phyloP scores from a whole-genome alignment of 1,284 basidiomycete species.

The Trametes polyzona region DNA sequence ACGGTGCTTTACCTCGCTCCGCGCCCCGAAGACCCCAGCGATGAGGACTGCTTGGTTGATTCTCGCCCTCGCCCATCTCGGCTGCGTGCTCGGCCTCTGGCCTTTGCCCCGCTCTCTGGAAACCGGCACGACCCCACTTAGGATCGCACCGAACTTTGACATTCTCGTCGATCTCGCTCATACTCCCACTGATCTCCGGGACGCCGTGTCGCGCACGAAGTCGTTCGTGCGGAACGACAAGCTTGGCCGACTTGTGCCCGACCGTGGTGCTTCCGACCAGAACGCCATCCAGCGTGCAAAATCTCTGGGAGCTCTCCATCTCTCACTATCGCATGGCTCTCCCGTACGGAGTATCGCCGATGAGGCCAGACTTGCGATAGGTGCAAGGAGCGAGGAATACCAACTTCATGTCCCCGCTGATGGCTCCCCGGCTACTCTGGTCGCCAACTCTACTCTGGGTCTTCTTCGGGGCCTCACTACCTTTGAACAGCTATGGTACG shows the following conservation, averaged over 20 bases:
- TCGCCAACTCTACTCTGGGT: constrained; percentile 75
- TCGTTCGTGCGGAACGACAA: constrained; percentile 44
- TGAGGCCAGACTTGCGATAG: constrained; percentile 57
- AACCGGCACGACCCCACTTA: constrained; percentile 53
- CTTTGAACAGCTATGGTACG: constrained; percentile 79
- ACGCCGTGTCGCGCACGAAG: constrained; percentile 47
- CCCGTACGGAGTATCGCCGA: constrained; percentile 45
- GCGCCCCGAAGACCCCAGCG: background rate
- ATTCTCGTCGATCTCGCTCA: constrained; percentile 40
- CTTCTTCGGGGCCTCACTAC: constrained; percentile 84
- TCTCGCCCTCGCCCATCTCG: constrained; percentile 3
- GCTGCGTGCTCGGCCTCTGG: constrained; percentile 49
- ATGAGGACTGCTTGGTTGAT: constrained; percentile 15
- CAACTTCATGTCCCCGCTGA: constrained; percentile 60
- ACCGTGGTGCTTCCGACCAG: constrained; percentile 47
- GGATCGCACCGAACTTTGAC: constrained; percentile 49
- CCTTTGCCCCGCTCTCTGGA: constrained; percentile 58
- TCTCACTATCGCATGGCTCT: constrained; percentile 43
- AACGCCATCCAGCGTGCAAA: constrained; percentile 34
- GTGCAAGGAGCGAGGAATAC: constrained; percentile 67
- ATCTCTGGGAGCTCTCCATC: constrained; percentile 36
- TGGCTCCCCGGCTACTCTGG: constrained; percentile 60
- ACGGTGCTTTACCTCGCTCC: background rate
- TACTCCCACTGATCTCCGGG: constrained; percentile 45
- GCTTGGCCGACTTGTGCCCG: constrained; percentile 50